phyloP scores from a whole-genome alignment of 2,329 filamentous ascomycete genomes.

The Curvularia spicifera region DNA sequence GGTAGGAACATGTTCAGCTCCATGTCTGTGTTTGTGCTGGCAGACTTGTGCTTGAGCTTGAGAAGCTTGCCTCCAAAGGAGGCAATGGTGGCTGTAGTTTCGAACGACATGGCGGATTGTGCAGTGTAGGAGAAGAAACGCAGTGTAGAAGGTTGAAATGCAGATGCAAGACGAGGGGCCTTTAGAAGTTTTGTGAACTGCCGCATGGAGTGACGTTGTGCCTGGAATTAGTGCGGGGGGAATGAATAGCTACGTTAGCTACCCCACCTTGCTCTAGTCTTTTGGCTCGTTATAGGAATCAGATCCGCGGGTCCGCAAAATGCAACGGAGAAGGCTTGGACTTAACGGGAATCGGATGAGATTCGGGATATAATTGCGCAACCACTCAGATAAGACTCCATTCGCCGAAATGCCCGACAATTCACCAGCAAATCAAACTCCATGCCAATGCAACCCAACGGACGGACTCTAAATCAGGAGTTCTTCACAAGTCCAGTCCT shows the following conservation, averaged over 20 bases:
- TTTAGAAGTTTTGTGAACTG: slow-evolving; percentile 33
- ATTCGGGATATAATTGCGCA: slow-evolving; percentile 42
- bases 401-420: slow-evolving; percentile 43
- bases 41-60: slow-evolving; percentile 87
- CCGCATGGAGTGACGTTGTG: slow-evolving; percentile 42
- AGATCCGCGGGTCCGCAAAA: slow-evolving; percentile 45
- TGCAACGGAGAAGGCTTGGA: slow-evolving; percentile 33
- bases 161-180: slow-evolving; percentile 20
- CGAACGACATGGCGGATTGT: slow-evolving; percentile 67
- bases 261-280: slow-evolving; percentile 41
- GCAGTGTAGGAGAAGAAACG: slow-evolving; percentile 22
- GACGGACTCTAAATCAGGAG: slow-evolving; percentile 60
- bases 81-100: slow-evolving; percentile 85
- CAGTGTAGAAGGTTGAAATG: slow-evolving; percentile 18
- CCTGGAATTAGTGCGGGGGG: slow-evolving; percentile 40
- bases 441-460: slow-evolving; percentile 40
- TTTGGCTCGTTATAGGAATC: slow-evolving; percentile 31
- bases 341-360: slow-evolving; percentile 40
- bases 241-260: slow-evolving; percentile 32
- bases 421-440: slow-evolving; percentile 42
- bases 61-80: slow-evolving; percentile 93
- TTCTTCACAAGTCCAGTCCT: slow-evolving; percentile 99
- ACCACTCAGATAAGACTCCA: slow-evolving; percentile 38
- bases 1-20: slow-evolving; percentile 91
- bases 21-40: slow-evolving; percentile 85